Evolutionary conservation across 495 filamentous ascomycete genomes (phyloP).

Genomic region (Daldinia decipiens): DNA sequence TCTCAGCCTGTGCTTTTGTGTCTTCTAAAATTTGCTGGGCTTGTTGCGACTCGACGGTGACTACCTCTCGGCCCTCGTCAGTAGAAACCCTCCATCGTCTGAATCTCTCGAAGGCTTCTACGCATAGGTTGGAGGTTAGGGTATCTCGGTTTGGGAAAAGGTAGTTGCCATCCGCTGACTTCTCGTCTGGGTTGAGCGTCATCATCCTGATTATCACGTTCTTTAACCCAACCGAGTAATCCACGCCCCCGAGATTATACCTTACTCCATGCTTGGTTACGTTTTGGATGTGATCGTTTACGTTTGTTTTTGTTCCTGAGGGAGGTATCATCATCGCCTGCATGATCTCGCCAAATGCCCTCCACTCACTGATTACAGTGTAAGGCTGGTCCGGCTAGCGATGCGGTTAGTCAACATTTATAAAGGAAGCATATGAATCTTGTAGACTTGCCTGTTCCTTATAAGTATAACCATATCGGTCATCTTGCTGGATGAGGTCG

Average conservation of each 20-base stretch:
- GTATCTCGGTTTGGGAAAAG: not conserved
- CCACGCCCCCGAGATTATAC: conserved; percentile 23
- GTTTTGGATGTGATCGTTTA: conserved; percentile 13
- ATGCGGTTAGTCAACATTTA: conserved; percentile 15
- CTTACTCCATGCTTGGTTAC: conserved; percentile 13
- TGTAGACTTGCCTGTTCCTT: conserved; percentile 37
- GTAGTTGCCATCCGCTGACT: not conserved
- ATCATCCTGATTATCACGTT: conserved; percentile 41
- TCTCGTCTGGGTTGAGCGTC: conserved; percentile 43
- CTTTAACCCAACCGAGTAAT: conserved; percentile 35
- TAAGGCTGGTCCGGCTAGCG: conserved; percentile 43
- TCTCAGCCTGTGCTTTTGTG: not conserved
- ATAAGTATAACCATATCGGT: conserved; percentile 26
- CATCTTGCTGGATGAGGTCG: conserved; percentile 25
- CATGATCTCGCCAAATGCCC: conserved; percentile 46
- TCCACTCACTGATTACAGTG: conserved; percentile 44
- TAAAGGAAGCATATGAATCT: not conserved
- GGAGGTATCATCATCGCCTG: conserved; percentile 47
- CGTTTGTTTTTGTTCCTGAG: not conserved
- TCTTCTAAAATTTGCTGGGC: not conserved
- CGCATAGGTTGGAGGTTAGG: conserved; percentile 27
- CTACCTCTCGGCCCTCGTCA: conserved; percentile 15
- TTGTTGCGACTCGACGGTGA: not conserved
- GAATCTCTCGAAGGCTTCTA: not conserved
- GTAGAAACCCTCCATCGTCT: conserved; percentile 3